Base-by-base conservation (phyloP, 176 grass and related monocot species). In the Oryza longistaminata region DNA sequence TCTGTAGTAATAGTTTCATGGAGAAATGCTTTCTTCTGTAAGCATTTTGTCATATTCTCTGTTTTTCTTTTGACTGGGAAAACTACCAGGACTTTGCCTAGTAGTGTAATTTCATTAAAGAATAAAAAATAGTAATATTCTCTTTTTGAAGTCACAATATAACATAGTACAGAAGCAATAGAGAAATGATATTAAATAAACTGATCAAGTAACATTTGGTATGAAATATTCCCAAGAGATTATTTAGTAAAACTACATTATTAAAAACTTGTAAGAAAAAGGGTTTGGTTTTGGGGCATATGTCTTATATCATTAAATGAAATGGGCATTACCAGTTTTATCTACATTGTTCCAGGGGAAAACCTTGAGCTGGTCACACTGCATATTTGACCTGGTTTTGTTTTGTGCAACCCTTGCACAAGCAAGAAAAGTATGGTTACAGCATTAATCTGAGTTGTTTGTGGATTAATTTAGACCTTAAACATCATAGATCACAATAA, bases 1-100 rank as follows among this genome's bases (percentile, higher is more conserved):
- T 50, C 70, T 86, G 19, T 26, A 66, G 50, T 40, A 44, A 78
- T 25, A 74, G 11, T 55, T 81, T 81, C 16, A 22, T 45, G 25
- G 81, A 86, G 35, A 39, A 70, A 72, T 25, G 66, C 22, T 85
- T 50, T 74, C 24, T 62, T 69, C 80, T 60, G 29, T 35, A 64
- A 79, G 43, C 29, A 33, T 68, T 74, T 67, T n/a, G 14, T 58
- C 61, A 6, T 50, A 35, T 67, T 74, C 48, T 60, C 60, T 15
- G 75, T 75, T 64, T n/a, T 49, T 60, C 60, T 15, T 80, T 75
- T 64, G 29, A 31, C 29, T 31, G 29, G 29, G 29, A 31, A 31
- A 31, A 31, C 29, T 31, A 31, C 29, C 29, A 31, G 29, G 29
- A 31, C 29, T 31, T 31, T 31, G 29, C 29, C 29, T 31, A 31